Base-by-base conservation (phyloP, 257 asterid genomes). In the Przewalskia tangutica region DNA sequence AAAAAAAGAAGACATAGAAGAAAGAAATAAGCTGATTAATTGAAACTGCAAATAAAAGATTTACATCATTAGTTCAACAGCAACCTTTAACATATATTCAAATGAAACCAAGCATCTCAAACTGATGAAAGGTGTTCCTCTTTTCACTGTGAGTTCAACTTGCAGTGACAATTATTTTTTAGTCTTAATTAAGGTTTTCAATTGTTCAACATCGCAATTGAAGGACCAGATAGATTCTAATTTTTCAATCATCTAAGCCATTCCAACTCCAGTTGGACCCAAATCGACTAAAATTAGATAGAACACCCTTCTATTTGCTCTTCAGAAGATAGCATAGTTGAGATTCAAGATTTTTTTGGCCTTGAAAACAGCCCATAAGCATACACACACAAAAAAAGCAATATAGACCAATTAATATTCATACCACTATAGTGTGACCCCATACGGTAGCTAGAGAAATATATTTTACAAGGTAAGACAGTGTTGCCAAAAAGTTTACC, bases 401-500 rank as follows among this genome's bases (percentile, higher is more conserved):
- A 48, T 48, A 71, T 14, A 73, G 60, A 73, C 59, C 20, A 0
- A 44, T 48, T 38, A 48, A 46, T 20, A 46, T 71, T 46, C 79
- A 20, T 12, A 5, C 20, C 40, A 46, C 11, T 20, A 70, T 44
- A 60, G 65, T 59, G 66, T 60, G 56, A 18, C n/a, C 59, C 59
- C 56, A 73, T 73, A 64, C 16, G 32, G 32, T 66, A 16, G 51
- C 46, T 71, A 71, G 58, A 42, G 79, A 48, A 46, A 48, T 6
- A 79, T 18, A 79, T 42, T 59, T 60, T 18, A 79, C 36, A 38
- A 7, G 9, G 82, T 51, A 79, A 56, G 7, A 7, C 53, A 13
- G 81, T 4, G 75, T 8, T 38, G 18, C 53, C 58, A 48, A 23
- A 34, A 77, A 40, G 56, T 55, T 17, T 90, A 96, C 99, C 99